Base-by-base conservation (phyloP, 208 protist genomes). In the Leishmania guyanensis region DNA sequence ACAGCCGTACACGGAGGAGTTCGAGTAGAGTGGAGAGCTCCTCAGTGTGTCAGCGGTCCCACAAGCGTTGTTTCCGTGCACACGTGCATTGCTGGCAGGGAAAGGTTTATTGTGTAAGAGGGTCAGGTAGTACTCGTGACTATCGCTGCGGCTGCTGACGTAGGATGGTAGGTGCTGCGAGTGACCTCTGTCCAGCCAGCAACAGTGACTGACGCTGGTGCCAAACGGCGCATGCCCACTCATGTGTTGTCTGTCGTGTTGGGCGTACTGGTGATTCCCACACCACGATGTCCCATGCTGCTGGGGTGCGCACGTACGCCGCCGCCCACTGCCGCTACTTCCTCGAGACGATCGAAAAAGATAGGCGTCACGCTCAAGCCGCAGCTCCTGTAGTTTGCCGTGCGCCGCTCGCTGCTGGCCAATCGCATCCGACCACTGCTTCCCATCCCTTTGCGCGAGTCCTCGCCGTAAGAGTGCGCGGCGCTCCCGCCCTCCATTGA, bases 331-430 rank as follows among this genome's bases (percentile, higher is more conserved):
- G 39, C 48, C 10, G 43, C 64, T 48, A 58, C 72, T 48, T 48
- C 16, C 2, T 74, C 48, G 46, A 2, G 14, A 58, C 9, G 39
- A 39, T 9, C 29, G 0, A 36, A n/a, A 17, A 65, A 39, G 56
- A 64, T 26, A 39, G 72, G 39, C 39, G 22, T 53, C 33, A 39
- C 82, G 82, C 74, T 82, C 77, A 36, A 73, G 64, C 0, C 78
- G 77, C 1, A 86, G 78, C 74, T 82, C 39, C 50, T 75, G 54
- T 26, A 86, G 77, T 26, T 86, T 86, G 17, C 50, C 36, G 12
- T 80, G 74, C 20, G 78, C 82, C 9, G 73, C 82, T 0, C 72
- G 72, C 56, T 82, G 46, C 54, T 62, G 78, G 48, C 68, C 51
- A 16, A 80, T 51, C 3, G 82, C 82, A 39, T 51, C 56, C 33